A percentile compares a stretch with the other conserved stretches of the same genome.
These are phyloP conservation scores for Coniferiporia sulphurascens DNA, from an alignment of 1,284 basidiomycete species.

Conservation along the genomic window DNA sequence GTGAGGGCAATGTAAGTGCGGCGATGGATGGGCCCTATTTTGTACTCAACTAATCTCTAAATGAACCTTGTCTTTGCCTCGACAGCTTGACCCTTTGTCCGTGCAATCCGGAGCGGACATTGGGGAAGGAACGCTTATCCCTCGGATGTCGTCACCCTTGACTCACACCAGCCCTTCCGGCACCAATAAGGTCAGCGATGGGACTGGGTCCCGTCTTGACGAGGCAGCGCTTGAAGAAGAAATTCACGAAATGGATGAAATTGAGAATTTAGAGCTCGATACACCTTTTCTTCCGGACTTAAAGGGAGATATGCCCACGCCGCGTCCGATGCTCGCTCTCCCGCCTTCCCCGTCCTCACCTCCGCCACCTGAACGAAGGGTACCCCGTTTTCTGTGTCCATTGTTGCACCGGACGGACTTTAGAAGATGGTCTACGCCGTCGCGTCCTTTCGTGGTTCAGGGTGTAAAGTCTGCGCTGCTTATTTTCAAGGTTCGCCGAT, in stretches of 20 bases:
- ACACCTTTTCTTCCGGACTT: no score
- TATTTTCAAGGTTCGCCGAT: constrained; percentile 1
- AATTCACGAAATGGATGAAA: neutral
- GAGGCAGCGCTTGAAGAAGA: neutral
- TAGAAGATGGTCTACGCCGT: neutral
- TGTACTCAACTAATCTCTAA: no score
- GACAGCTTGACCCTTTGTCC: constrained; percentile 25
- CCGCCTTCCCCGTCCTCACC: neutral
- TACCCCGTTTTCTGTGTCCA: neutral
- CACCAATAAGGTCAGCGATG: neutral
- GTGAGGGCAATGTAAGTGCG: constrained; percentile 62
- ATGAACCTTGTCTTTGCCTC: neutral
- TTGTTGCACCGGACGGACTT: neutral
- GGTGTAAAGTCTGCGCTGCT: constrained; percentile 11
- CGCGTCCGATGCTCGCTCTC: neutral
- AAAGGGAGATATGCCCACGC: no score
- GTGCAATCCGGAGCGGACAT: neutral
- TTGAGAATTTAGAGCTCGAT: no score
- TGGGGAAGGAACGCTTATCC: constrained; percentile 12
- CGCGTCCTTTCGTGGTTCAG: neutral
- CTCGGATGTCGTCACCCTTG: constrained; percentile 1
- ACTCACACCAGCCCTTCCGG: neutral
- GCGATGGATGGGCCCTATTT: no score
- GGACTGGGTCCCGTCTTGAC: neutral
- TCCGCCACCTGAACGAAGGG: neutral